Percentiles rank a stretch among this genome's conserved stretches.
These are phyloP conservation scores for Triangularia setosa DNA, from an alignment of 2,329 filamentous ascomycete genomes.

Conservation along the genomic window DNA sequence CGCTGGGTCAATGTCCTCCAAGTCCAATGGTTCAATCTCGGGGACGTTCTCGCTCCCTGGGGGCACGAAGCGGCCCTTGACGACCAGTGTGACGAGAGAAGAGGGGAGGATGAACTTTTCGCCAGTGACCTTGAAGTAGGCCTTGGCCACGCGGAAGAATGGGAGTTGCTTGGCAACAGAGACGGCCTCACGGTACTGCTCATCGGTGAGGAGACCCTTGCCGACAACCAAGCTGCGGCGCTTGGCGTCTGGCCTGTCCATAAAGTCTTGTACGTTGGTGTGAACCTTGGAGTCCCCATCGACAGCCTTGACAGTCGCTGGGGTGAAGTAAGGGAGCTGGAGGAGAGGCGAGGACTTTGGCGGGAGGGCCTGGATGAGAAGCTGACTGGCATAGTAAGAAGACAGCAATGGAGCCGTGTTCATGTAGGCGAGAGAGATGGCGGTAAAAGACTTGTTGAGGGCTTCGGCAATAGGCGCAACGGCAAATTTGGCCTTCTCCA, in stretches of 20 bases:
- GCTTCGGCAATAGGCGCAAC: slow-evolving; percentile 81
- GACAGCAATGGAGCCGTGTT: slow-evolving; percentile 77
- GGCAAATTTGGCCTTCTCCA: slow-evolving; percentile 85
- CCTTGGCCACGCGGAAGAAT: slow-evolving; percentile 77
- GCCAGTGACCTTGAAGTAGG: slow-evolving; percentile 97
- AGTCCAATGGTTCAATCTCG: slow-evolving; percentile 68
- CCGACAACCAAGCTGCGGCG: slow-evolving; percentile 69
- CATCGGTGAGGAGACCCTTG: slow-evolving; percentile 65
- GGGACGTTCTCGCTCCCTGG: slow-evolving; percentile 76
- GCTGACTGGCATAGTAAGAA: slow-evolving; percentile 78
- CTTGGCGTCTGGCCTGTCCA: slow-evolving; percentile 73
- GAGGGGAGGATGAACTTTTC: slow-evolving; percentile 90
- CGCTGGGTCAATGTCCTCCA: slow-evolving; percentile 87
- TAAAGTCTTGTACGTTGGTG: slow-evolving; percentile 79
- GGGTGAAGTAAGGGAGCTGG: slow-evolving; percentile 84
- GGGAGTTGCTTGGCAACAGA: slow-evolving; percentile 80
- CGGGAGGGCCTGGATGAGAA: slow-evolving; percentile 82
- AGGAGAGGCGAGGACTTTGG: slow-evolving; percentile 82
- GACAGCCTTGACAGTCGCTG: slow-evolving; percentile 59
- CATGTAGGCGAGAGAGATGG: slow-evolving; percentile 83
- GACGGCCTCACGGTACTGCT: slow-evolving; percentile 73
- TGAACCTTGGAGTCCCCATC: slow-evolving; percentile 74
- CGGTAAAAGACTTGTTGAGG: slow-evolving; percentile 80
- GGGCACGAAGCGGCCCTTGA: slow-evolving; percentile 91
- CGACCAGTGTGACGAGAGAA: slow-evolving; percentile 86